Evolutionary conservation across 129 eudicot species (phyloP).

Genomic region (Tagetes patula): DNA sequence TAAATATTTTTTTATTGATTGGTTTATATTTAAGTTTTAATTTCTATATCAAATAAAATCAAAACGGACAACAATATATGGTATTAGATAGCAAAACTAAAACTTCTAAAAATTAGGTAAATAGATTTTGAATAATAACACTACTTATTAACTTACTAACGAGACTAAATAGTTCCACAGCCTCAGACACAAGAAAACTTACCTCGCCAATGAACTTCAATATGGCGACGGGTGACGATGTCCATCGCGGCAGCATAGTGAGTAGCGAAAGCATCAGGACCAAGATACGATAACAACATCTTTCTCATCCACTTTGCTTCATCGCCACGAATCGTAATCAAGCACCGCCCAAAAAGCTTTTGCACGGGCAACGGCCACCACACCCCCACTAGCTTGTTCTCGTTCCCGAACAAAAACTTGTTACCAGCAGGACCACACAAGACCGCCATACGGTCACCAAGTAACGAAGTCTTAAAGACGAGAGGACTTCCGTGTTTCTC

Average conservation of each 20-base stretch:
- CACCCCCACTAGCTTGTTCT: constrained; percentile 46
- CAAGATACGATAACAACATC: constrained; percentile 38
- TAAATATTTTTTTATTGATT: too few relatives aligned
- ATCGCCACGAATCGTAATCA: constrained; percentile 35
- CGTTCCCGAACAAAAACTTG: constrained; percentile 57
- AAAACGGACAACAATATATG: too few relatives aligned
- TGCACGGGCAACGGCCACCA: constrained; percentile 63
- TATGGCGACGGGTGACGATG: constrained; percentile 1
- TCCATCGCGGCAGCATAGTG: constrained; percentile 39
- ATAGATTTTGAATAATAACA: too few relatives aligned
- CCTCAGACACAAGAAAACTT: not conserved
- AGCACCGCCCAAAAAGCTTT: constrained; percentile 43
- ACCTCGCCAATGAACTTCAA: constrained; percentile 17
- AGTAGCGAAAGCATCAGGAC: constrained; percentile 46
- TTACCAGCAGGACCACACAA: constrained; percentile 49
- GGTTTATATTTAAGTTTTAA: too few relatives aligned
- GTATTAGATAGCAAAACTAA: too few relatives aligned
- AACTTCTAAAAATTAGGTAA: too few relatives aligned
- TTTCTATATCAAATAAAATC: too few relatives aligned
- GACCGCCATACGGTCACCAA: constrained; percentile 33
- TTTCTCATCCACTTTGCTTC: constrained; percentile 56
- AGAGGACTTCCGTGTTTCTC: constrained; percentile 23
- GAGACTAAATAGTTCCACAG: too few relatives aligned
- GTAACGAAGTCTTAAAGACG: constrained; percentile 45
- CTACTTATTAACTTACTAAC: too few relatives aligned